Percentiles rank a stretch among this genome's conserved stretches.
These are phyloP conservation scores for Botrytis aclada DNA, from an alignment of 2,329 filamentous ascomycete species.

Conservation along the genomic window DNA sequence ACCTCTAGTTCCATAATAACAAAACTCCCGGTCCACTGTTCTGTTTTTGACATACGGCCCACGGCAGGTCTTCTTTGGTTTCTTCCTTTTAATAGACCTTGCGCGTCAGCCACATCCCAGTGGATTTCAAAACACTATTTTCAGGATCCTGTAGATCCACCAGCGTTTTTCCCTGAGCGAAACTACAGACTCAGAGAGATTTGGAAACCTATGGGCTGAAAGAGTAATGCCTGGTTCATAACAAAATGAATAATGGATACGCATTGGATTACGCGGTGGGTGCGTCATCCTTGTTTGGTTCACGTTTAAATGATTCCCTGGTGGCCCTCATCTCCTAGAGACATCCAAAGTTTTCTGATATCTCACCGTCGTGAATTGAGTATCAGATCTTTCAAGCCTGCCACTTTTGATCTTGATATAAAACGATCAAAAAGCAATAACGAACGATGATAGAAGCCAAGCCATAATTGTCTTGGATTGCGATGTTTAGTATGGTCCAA, in stretches of 20 bases:
- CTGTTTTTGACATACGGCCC: not conserved
- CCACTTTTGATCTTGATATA: constrained; percentile 4
- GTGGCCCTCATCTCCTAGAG: constrained; percentile 16
- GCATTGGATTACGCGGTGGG: constrained; percentile 15
- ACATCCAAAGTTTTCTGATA: not conserved
- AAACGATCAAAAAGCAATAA: not conserved
- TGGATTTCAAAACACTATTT: not conserved
- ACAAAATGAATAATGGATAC: constrained; percentile 18
- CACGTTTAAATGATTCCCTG: not conserved
- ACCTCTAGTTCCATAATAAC: constrained; percentile 14
- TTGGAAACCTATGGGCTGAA: not conserved
- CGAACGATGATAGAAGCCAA: constrained; percentile 12
- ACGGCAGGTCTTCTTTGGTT: not conserved
- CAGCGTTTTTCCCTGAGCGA: not conserved
- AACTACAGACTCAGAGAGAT: not conserved
- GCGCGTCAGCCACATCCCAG: not conserved
- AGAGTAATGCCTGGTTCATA: not conserved
- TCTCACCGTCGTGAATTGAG: not conserved
- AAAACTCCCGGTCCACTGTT: constrained; percentile 12
- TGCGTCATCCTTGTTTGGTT: constrained; percentile 18
- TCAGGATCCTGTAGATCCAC: not conserved
- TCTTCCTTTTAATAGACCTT: constrained; percentile 1
- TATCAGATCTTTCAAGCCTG: not conserved
- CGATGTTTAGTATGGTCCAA: constrained; percentile 4
- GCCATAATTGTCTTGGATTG: constrained; percentile 12